phyloP scores from a whole-genome alignment of 768 basidiomycete species.

The Auriscalpium vulgare region DNA sequence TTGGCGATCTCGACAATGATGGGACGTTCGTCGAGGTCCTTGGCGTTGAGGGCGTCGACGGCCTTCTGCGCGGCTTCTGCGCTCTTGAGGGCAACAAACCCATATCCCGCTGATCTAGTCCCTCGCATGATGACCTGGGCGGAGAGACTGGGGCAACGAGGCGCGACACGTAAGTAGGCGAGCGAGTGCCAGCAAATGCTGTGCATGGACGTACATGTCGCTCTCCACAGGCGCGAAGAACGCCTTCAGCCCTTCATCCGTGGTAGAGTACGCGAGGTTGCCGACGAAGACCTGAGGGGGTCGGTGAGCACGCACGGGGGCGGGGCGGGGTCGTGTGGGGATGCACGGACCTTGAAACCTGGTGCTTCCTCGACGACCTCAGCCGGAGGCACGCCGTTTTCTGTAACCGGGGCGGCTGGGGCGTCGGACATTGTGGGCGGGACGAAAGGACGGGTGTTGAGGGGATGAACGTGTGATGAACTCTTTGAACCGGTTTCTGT shows the following conservation, averaged over 20 bases:
- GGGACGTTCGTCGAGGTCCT: conserved; percentile 81
- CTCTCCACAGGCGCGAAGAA: conserved; percentile 84
- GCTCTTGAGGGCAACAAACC: conserved; percentile 80
- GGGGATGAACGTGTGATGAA: conserved; percentile 41
- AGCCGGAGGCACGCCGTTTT: conserved; percentile 80
- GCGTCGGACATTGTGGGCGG: conserved; percentile 79
- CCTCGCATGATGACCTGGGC: conserved; percentile 85
- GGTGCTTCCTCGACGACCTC: conserved; percentile 58
- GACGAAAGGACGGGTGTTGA: conserved; percentile 47
- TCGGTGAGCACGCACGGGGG: conserved; percentile 2
- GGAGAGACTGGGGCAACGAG: conserved; percentile 46
- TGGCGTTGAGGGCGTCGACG: conserved; percentile 77
- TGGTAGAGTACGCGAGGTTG: conserved; percentile 91
- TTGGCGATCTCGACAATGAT: conserved; percentile 92
- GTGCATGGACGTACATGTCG: conserved; percentile 69
- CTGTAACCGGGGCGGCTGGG: conserved; percentile 76
- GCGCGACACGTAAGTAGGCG: conserved; percentile 11
- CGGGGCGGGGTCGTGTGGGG: conserved; percentile 16
- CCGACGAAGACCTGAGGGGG: conserved; percentile 77
- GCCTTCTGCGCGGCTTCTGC: conserved; percentile 81
- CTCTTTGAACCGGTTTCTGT: conserved; percentile 76
- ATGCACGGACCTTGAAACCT: conserved; percentile 64
- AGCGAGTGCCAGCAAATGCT: conserved; percentile 4
- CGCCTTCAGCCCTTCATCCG: conserved; percentile 90
- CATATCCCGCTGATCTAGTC: conserved; percentile 82